phyloP scores from a whole-genome alignment of 148 eudicot species.

The Pharnaceum exiguum region DNA sequence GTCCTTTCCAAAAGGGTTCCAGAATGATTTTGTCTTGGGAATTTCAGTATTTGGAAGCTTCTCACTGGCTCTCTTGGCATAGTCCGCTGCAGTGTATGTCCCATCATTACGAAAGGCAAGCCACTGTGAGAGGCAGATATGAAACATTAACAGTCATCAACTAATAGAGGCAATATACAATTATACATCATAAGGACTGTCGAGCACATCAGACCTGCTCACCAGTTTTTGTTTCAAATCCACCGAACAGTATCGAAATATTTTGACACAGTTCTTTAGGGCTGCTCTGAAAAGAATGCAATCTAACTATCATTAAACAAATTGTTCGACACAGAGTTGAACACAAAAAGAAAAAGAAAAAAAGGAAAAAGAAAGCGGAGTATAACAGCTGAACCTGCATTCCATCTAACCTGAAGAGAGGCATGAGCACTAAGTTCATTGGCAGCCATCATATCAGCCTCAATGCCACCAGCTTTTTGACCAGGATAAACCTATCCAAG shows the following conservation, averaged over 20 bases:
- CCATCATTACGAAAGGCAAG: conserved; percentile 92
- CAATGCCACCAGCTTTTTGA: conserved; percentile 72
- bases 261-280: conserved; percentile 42
- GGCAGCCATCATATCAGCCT: conserved; percentile 98
- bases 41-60: conserved; percentile 36
- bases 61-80: conserved; percentile 67
- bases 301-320: neutral
- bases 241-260: conserved; percentile 71
- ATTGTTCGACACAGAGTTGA: too few species aligned
- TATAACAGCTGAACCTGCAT: neutral
- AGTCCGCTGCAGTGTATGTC: conserved; percentile 80
- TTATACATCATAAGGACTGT: neutral
- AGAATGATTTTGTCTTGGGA: conserved; percentile 41
- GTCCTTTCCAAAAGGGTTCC: conserved; percentile 78
- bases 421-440: conserved; percentile 81
- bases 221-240: conserved; percentile 92
- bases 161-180: neutral
- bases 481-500: conserved; percentile 85
- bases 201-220: conserved; percentile 66
- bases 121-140: conserved; percentile 53
- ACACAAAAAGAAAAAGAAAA: neutral
- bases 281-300: conserved; percentile 49
- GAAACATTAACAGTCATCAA: neutral
- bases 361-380: neutral
- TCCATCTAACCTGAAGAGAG: conserved; percentile 59